Evolutionary conservation across 768 basidiomycete genomes (phyloP), one percentile per base, ranked within the genome.

Genomic region (Leccinum ochraceum): DNA sequence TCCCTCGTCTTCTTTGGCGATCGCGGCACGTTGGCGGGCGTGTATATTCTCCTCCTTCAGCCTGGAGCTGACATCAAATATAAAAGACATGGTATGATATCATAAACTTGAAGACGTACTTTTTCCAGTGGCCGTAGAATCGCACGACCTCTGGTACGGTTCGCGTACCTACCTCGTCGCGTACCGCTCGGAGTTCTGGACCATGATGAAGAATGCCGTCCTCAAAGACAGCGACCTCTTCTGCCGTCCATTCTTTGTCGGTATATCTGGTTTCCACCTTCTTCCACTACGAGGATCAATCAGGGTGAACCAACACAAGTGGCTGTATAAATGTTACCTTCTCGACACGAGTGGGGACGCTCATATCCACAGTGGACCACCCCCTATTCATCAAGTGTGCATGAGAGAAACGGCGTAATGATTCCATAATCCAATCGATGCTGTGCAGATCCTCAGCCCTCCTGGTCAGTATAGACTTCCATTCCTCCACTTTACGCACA

Each of bases 51-150:
- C 88, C 71, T 91, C 89, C 34, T 85, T 82, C 17, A 93, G 80
- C 69, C 83, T 88, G 55, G 76, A 74, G 67, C 90, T 92, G 65
- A 49, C 22, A 59, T 46, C 53, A 8, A 54, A 20, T 6, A 32
- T 69, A 62, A 58, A 60, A 63, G 8, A 57, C 3, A 56, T 16
- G 52, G 57, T 49, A 60, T 20, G 28, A 49, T 54, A 62, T 50
- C 26, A 24, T 28, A 58, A 50, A 26, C 62, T 50, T 20, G 6
- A 14, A 58, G 20, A 64, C 75, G 42, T 67, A 92, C 92, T 83
- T 90, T 78, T 94, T 94, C 92, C 92, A 94, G 61, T 84, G 87
- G 4, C 86, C 89, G 66, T 91, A 94, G 74, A 87, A 93, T 17
- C 91, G 84, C 30, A 94, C 92, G 6, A 93, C 84, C 68, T 94